Base-by-base conservation (phyloP, 805 yeast species). In the Cyberlindnera sargentensis region DNA sequence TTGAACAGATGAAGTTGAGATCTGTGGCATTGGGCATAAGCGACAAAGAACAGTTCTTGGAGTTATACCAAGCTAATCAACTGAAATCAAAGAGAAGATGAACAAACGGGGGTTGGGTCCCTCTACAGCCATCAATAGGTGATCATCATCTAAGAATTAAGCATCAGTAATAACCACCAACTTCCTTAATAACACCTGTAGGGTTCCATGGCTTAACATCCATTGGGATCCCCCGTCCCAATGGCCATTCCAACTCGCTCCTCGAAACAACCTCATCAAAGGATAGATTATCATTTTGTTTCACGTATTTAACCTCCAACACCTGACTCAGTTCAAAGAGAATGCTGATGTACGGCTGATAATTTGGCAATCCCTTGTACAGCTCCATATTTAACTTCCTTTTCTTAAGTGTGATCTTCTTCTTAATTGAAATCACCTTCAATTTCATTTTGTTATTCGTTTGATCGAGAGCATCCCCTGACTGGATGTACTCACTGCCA, bases 1-100 rank as follows among this genome's bases (percentile, higher is more conserved):
- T 75, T 44, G 60, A 67, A 1, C 70, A 66, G 29, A 83, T 83
- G 29, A 69, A 75, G 42, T 60, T 75, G 43, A 72, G 74, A 43
- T 57, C 70, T 4, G 66, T 79, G 11, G 67, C 66, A 2, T 63
- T 81, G 31, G 66, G 65, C 33, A 45, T 67, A 2, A 55, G 52
- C 1, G 66, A 73, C 15, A 81, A 81, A 58, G 45, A 51, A 4
- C 62, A 65, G 40, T 80, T 78, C 52, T 56, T 68, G 20, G 47
- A 55, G 20, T 65, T 62, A 4, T 70, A 60, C 20, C 20, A 15
- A 15, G 20, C 20, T 15, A 15, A 15, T 15, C 20, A 15, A 15
- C 20, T 15, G 20, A 15, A 15, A 15, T 15, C 20, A 15, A 15
- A 15, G 20, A 15, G 20, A 15, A 15, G 20, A 15, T 15, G 20